Percentiles rank a stretch among this genome's conserved stretches.
Conservation (phyloP, 2,329 filamentous ascomycete species). For the Colletotrichum tabaci region DNA sequence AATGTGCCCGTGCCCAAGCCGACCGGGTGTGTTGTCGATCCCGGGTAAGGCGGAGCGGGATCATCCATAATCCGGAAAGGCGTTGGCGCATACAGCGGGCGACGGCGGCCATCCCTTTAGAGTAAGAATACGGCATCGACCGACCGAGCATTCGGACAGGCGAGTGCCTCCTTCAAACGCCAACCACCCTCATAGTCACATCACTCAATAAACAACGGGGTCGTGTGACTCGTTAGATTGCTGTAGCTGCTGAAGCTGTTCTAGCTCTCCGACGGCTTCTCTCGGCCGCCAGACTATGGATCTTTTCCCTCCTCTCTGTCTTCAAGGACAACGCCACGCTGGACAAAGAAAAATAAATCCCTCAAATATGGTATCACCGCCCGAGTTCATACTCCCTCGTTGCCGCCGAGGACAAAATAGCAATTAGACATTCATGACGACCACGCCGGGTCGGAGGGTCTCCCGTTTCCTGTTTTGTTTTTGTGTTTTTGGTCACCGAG, state of each 20-base stretch:
- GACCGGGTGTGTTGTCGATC: not conserved
- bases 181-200: not conserved
- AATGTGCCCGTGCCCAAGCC: slow-evolving; percentile 10
- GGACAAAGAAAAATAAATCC: slow-evolving; percentile 35
- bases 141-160: not conserved
- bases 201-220: not conserved
- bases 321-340: slow-evolving; percentile 40
- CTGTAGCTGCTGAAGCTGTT: slow-evolving; percentile 32
- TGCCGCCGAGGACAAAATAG: slow-evolving; percentile 28
- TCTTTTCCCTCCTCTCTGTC: slow-evolving; percentile 21
- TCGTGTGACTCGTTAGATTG: slow-evolving; percentile 38
- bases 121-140: too few species aligned
- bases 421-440: slow-evolving; percentile 43
- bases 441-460: slow-evolving; percentile 35
- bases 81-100: too few species aligned
- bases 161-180: not conserved
- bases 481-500: not conserved
- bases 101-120: too few species aligned
- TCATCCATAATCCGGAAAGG: slow-evolving; percentile 29
- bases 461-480: not conserved
- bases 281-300: slow-evolving; percentile 6
- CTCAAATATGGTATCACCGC: slow-evolving; percentile 43
- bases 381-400: slow-evolving; percentile 35
- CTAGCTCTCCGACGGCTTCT: slow-evolving; percentile 13
- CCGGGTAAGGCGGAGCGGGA: slow-evolving; percentile 8